Evolutionary conservation across 2,329 filamentous ascomycete genomes (phyloP).

Genomic region (Aspergillus eucalypticola): DNA sequence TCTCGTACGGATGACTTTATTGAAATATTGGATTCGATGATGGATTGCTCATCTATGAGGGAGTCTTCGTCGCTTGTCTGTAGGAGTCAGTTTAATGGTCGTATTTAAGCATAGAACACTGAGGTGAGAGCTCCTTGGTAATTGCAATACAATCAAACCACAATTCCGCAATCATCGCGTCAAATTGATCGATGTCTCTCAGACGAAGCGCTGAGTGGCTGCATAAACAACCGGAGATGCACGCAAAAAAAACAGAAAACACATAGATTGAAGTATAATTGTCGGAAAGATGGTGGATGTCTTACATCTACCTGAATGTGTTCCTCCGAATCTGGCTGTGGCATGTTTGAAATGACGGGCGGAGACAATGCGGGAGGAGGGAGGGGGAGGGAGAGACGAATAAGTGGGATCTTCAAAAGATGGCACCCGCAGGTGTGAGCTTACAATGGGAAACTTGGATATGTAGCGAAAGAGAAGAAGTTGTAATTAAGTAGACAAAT

Average conservation of each 20-base stretch:
- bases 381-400: too few relatives aligned
- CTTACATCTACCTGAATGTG: conserved; percentile 39
- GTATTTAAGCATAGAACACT: not conserved
- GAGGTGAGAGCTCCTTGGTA: not conserved
- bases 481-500: too few relatives aligned
- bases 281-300: not conserved
- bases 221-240: too few relatives aligned
- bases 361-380: conserved; percentile 1
- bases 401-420: too few relatives aligned
- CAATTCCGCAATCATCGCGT: too few relatives aligned
- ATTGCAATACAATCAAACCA: too few relatives aligned
- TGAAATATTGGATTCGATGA: conserved; percentile 44
- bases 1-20: conserved; percentile 42
- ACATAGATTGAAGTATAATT: too few relatives aligned
- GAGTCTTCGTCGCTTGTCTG: conserved; percentile 41
- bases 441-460: too few relatives aligned
- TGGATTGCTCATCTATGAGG: conserved; percentile 31
- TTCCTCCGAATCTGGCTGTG: conserved; percentile 32
- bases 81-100: not conserved
- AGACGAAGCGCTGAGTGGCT: too few relatives aligned
- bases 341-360: conserved; percentile 22
- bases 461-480: too few relatives aligned
- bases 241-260: too few relatives aligned
- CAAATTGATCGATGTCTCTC: not conserved
- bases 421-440: too few relatives aligned